Evolutionary conservation across 2,329 filamentous ascomycete species (phyloP), one percentile per base, ranked within the genome.

Genomic region (Diaporthe vexans): DNA sequence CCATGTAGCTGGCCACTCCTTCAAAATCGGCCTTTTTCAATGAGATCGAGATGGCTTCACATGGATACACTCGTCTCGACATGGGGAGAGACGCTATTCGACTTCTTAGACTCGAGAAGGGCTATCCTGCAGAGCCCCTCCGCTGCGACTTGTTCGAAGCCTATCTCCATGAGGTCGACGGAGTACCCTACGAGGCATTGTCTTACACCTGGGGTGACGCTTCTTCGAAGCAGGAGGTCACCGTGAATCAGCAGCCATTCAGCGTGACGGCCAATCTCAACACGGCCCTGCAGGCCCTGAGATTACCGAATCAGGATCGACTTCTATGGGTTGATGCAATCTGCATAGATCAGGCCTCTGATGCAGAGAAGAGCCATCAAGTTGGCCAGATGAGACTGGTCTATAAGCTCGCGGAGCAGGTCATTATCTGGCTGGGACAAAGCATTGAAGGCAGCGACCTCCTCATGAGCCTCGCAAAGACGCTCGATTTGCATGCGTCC

Each of bases 341-440:
- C 5, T 72, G 71, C 37, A 72, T 74, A 43, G 48, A 78, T 37
- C 77, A 78, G n/a, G 19, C 26, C 10, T 67, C 73, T 35, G 26
- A 57, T 21, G 21, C 54, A 5, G 77, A 78, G 51, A 61, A 67
- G 56, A 73, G 74, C 8, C 73, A 77, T 17, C 76, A 78, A 46
- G 76, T 78, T 19, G 46, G 72, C 17, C 72, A 72, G 15, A 77
- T 78, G 75, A 37, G 61, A 7, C 26, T 67, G 17, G 74, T 78
- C 0, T 78, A 77, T 59, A 52, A 57, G 11, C 35, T 52, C 10
- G 77, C 77, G 1, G 71, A 73, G 11, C 29, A 37, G 9, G 77
- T 78, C 40, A 48, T 78, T 17, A 51, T 78, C 21, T 78, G 77
- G 77, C 70, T 78, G 1, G 77, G 77, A 3, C 21, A 13, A 21